phyloP scores from a whole-genome alignment of 805 yeast species.

The Ogataea allantospora region DNA sequence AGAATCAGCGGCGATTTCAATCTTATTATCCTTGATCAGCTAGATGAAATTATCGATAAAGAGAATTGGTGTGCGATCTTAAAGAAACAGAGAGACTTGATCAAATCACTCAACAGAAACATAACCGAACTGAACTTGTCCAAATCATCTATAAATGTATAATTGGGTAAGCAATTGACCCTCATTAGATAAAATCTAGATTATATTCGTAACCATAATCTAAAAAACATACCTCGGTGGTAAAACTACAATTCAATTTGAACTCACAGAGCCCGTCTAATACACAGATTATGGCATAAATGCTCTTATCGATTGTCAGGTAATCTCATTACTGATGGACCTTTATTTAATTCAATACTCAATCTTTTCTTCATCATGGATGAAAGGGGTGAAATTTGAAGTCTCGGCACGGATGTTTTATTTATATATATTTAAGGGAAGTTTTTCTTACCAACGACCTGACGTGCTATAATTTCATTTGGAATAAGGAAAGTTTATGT shows the following conservation, averaged over 20 bases:
- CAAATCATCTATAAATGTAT: not conserved
- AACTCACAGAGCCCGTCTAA: no score
- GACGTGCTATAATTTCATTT: slow-evolving; percentile 8
- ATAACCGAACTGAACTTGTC: slow-evolving; percentile 3
- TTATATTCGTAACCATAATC: no score
- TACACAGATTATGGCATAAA: no score
- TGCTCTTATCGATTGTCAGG: no score
- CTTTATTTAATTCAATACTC: no score
- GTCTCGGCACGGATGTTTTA: slow-evolving; percentile 6
- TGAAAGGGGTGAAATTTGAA: no score
- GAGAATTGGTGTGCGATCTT: slow-evolving; percentile 43
- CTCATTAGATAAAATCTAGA: no score
- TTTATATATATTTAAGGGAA: slow-evolving; percentile 1
- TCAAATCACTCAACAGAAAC: slow-evolving; percentile 25
- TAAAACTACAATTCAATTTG: no score
- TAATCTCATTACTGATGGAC: no score
- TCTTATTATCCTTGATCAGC: slow-evolving; percentile 42
- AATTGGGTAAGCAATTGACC: not conserved
- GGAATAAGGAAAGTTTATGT: slow-evolving; percentile 6
- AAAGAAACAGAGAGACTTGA: slow-evolving; percentile 42
- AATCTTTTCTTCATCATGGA: no score
- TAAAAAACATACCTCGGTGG: no score
- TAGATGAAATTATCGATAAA: slow-evolving; percentile 35
- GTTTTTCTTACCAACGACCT: slow-evolving; percentile 1
- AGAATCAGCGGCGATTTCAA: slow-evolving; percentile 72